These are phyloP conservation scores for Sporisorium scitamineum DNA, from an alignment of 1,284 basidiomycete genomes.

Conservation along the genomic window DNA sequence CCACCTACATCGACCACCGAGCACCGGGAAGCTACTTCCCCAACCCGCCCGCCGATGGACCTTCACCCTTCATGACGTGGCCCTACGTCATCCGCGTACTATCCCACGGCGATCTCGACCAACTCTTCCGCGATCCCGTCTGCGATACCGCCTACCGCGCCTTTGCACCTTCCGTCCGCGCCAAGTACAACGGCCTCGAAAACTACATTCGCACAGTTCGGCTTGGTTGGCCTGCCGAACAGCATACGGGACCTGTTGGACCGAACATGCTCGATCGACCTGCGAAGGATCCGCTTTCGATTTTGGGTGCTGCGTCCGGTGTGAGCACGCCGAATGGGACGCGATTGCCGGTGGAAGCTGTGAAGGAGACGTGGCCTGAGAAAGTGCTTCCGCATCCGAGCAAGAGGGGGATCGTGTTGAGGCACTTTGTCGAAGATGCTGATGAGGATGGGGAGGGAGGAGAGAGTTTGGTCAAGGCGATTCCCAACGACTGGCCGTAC, in stretches of 20 bases:
- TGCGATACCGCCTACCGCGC: conserved; percentile 56
- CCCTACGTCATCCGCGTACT: conserved; percentile 26
- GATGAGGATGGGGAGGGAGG: conserved; percentile 10
- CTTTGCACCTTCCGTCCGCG: conserved; percentile 34
- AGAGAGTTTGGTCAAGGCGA: conserved; percentile 32
- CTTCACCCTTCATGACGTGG: conserved; percentile 40
- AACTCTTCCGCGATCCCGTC: conserved; percentile 46
- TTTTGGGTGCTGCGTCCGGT: conserved; percentile 17
- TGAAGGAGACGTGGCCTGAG: conserved; percentile 43
- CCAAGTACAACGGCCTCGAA: conserved; percentile 48
- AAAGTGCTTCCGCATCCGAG: conserved; percentile 29
- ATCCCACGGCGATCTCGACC: conserved; percentile 52
- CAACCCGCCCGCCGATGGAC: conserved; percentile 10
- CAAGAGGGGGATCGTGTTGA: neutral
- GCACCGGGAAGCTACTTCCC: conserved; percentile 30
- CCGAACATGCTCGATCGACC: conserved; percentile 45
- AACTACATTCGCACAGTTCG: conserved; percentile 53
- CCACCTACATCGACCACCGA: conserved; percentile 29
- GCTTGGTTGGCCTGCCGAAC: conserved; percentile 47
- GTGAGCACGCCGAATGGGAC: conserved; percentile 27
- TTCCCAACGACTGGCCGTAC: conserved; percentile 64
- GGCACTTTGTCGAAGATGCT: conserved; percentile 38
- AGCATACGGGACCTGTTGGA: neutral
- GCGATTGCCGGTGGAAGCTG: conserved; percentile 12
- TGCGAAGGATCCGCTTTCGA: conserved; percentile 12